Base-by-base conservation (phyloP, 2,329 filamentous ascomycete genomes). In the Colletotrichum sp. region DNA sequence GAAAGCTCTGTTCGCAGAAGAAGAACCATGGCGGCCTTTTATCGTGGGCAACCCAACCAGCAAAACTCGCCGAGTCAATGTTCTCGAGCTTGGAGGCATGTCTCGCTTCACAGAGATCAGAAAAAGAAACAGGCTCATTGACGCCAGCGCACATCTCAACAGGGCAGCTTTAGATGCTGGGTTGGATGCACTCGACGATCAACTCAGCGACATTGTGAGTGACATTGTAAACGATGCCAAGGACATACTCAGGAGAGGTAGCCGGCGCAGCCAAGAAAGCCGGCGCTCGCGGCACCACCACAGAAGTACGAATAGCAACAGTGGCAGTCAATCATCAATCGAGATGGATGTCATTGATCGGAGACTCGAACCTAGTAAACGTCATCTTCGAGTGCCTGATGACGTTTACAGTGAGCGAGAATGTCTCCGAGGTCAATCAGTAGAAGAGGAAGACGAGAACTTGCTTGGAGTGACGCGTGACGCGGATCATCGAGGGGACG, bases 51-150 rank as follows among this genome's bases (percentile, higher is more conserved):
- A 94, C 80, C 93, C 94, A 14, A 91, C 90, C 60, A 91, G 93
- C 63, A 93, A 92, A 83, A 91, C 90, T 80, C 89, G 94, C 66
- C 89, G 92, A 76, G 92, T 96, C 89, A 95, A 91, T 81, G 82
- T 95, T 28, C 85, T 96, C 18, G 94, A 96, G 82, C 84, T 95
- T 74, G 94, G 94, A 0, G 85, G 86, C 43, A 86, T 93, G 87
- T 93, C 90, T 67, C 87, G 94, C 55, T 96, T 93, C 92, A 93
- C 91, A 28, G 94, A 95, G 83, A 95, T 96, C 76, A 87, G 91
- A 76, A 89, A 85, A 78, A 90, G 88, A 80, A 93, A 93, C 79
- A 86, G 85, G 61, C 84, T 93, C 65, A 88, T 92, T 64, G 90
- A 92, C 78, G 83, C 82, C 9, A 82, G 81, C 14, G 80, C 80